These are phyloP conservation scores for Termitomyces sp. DNA, from an alignment of 768 basidiomycete genomes.

Conservation along the genomic window DNA sequence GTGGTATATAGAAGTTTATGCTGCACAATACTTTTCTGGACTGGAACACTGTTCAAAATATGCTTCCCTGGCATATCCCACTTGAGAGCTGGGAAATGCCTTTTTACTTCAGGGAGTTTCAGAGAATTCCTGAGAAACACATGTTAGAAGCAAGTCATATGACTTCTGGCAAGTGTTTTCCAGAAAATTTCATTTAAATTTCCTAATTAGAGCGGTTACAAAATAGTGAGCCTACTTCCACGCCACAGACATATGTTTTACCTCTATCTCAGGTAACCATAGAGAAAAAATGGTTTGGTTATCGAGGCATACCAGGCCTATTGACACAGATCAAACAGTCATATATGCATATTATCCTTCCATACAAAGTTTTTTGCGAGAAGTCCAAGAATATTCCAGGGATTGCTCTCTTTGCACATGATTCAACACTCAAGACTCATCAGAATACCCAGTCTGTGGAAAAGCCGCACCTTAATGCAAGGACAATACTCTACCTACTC, in stretches of 20 bases:
- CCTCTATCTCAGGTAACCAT: conserved; percentile 59
- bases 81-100: too few species aligned
- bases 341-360: conserved; percentile 86
- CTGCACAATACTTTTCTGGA: too few species aligned
- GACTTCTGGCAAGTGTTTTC: too few species aligned
- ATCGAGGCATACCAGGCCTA: conserved; percentile 75
- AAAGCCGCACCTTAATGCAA: conserved; percentile 12
- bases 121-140: too few species aligned
- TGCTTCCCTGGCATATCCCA: too few species aligned
- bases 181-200: too few species aligned
- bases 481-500: conserved; percentile 77
- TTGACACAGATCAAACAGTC: conserved; percentile 87
- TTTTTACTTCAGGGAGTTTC: too few species aligned
- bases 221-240: conserved; percentile 50
- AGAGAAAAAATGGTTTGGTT: conserved; percentile 86
- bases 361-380: conserved; percentile 87
- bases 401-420: conserved; percentile 41
- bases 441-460: conserved; percentile 36
- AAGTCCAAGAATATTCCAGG: conserved; percentile 63
- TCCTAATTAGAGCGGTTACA: too few species aligned
- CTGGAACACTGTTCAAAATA: too few species aligned
- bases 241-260: conserved; percentile 8
- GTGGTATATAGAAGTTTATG: too few species aligned
- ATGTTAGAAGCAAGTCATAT: too few species aligned
- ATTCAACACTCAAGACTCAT: conserved; percentile 46